Conservation (phyloP, 345 rosid genomes). For the Acer yangbiense region DNA sequence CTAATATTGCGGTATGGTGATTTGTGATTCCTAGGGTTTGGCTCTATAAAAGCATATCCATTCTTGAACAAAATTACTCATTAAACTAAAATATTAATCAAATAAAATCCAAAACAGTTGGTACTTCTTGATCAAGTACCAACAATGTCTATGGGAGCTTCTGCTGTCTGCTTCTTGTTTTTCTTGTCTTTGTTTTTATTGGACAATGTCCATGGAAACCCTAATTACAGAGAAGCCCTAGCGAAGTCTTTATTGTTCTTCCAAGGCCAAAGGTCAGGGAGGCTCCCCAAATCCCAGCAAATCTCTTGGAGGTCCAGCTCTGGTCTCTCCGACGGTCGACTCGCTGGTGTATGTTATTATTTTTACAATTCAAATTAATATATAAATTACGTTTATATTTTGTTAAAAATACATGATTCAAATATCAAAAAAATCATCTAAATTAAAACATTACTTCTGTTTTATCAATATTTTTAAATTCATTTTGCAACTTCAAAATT, state of each 20-base stretch:
- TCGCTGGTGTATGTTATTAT: slow-evolving; percentile 47
- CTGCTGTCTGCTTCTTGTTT: slow-evolving; percentile 27
- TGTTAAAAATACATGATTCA: too few species aligned
- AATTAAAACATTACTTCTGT: too few species aligned
- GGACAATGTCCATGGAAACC: slow-evolving; percentile 47
- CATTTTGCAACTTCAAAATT: too few species aligned
- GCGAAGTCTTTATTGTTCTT: slow-evolving; percentile 81
- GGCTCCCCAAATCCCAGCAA: slow-evolving; percentile 52
- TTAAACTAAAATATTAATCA: neutral
- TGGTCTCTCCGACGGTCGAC: slow-evolving; percentile 73
- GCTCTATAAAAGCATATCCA: neutral
- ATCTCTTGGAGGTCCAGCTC: slow-evolving; percentile 76
- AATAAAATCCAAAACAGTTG: neutral
- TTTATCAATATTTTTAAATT: too few species aligned
- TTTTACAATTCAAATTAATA: too few species aligned
- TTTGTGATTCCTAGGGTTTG: neutral
- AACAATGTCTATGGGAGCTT: slow-evolving; percentile 16
- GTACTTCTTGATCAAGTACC: slow-evolving; percentile 3
- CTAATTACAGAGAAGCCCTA: slow-evolving; percentile 78
- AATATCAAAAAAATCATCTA: too few species aligned
- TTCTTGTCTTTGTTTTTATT: slow-evolving; percentile 26
- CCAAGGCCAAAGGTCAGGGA: slow-evolving; percentile 91
- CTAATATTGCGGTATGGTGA: slow-evolving; percentile 18
- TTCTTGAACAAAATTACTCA: neutral
- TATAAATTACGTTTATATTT: too few species aligned